Evolutionary conservation across 768 basidiomycete species (phyloP).

Genomic region (Agrocybe chaxingu): DNA sequence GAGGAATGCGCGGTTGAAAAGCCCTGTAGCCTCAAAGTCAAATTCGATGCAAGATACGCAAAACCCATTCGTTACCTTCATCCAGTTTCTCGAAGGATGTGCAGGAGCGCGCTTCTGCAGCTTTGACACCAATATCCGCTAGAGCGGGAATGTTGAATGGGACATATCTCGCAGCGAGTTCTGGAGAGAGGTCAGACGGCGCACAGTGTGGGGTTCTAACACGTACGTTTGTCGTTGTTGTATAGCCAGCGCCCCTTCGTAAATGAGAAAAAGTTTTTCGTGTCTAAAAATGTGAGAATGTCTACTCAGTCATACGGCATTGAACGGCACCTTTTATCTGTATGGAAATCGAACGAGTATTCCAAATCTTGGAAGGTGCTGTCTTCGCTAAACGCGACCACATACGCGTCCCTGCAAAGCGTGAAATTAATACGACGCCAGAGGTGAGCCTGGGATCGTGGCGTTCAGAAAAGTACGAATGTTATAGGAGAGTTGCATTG

Average conservation of each 20-base stretch:
- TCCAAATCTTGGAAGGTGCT: too few species aligned
- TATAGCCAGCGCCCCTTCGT: constrained; percentile 22
- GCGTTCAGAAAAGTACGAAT: too few species aligned
- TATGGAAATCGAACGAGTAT: too few species aligned
- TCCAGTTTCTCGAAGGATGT: constrained; percentile 10
- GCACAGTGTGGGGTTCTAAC: not conserved
- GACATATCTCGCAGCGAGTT: constrained; percentile 16
- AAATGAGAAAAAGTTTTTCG: not conserved
- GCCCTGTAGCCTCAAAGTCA: constrained; percentile 8
- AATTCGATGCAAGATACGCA: constrained; percentile 1
- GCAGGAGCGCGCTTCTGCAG: constrained; percentile 8
- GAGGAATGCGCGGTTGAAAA: constrained; percentile 17
- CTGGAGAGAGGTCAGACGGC: constrained; percentile 2
- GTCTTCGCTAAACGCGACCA: too few species aligned
- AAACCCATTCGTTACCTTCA: constrained; percentile 9
- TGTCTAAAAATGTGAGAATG: not conserved
- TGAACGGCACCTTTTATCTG: too few species aligned
- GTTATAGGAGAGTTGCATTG: too few species aligned
- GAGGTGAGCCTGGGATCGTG: too few species aligned
- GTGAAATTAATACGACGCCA: too few species aligned
- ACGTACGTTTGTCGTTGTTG: constrained; percentile 22
- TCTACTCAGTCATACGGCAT: too few species aligned
- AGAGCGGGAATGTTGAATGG: constrained; percentile 15
- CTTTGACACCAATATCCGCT: constrained; percentile 10
- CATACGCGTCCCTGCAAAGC: too few species aligned